Conservation (phyloP, 352 stramenopile genomes). For the Phytophthora meadii region DNA sequence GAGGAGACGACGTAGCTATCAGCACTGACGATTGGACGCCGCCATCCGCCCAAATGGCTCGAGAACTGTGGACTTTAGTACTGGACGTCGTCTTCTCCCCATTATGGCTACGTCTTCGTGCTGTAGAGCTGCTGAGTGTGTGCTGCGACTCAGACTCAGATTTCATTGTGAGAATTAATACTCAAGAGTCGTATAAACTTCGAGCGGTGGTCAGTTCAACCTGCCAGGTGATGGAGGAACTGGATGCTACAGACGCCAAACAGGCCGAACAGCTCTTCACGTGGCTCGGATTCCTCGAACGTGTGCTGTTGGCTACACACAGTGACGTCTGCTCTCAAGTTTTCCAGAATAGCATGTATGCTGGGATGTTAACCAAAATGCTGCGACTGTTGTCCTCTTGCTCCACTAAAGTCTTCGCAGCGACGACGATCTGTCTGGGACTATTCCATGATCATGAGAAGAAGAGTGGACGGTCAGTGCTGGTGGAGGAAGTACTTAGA, state of each 20-base stretch:
- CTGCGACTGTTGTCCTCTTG: constrained; percentile 57
- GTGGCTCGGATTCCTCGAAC: constrained; percentile 71
- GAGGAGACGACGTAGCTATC: neutral
- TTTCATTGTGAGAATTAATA: constrained; percentile 12
- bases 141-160: constrained; percentile 40
- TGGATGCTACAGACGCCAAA: constrained; percentile 45
- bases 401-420: constrained; percentile 74
- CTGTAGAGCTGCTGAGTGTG: constrained; percentile 60
- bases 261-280: constrained; percentile 61
- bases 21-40: constrained; percentile 13
- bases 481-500: constrained; percentile 59
- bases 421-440: constrained; percentile 62
- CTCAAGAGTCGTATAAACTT: constrained; percentile 48
- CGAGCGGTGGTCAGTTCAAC: constrained; percentile 78
- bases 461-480: constrained; percentile 35
- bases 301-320: constrained; percentile 50
- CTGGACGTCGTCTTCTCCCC: constrained; percentile 78
- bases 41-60: constrained; percentile 32
- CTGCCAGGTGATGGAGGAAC: constrained; percentile 68
- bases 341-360: constrained; percentile 64
- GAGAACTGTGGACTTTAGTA: constrained; percentile 68
- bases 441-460: constrained; percentile 66
- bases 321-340: constrained; percentile 50
- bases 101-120: constrained; percentile 66
- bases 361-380: constrained; percentile 68